phyloP scores from a whole-genome alignment of 345 rosid species.

The Eucalyptus decipiens region DNA sequence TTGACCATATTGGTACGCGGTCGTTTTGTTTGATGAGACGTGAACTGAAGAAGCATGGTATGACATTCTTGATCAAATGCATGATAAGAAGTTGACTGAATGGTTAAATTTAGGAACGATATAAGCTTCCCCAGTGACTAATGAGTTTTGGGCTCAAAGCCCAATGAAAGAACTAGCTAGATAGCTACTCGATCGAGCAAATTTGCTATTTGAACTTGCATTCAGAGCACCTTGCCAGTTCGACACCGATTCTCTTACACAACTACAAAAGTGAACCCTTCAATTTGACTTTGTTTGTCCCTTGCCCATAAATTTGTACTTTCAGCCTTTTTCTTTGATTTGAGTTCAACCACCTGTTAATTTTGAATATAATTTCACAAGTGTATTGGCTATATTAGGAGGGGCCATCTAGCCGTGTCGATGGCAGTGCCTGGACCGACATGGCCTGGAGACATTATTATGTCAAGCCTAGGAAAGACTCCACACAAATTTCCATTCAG shows the following conservation, averaged over 20 bases:
- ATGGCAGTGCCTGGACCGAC: not conserved
- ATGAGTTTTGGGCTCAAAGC: not conserved
- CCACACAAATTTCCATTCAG: not conserved
- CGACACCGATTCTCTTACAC: too few relatives aligned
- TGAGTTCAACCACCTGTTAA: not conserved
- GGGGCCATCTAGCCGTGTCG: rapidly evolving
- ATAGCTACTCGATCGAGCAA: not conserved
- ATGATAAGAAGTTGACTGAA: not conserved
- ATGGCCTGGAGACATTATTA: not conserved
- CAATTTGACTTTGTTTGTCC: too few relatives aligned
- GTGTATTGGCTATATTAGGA: not conserved
- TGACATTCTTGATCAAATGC: not conserved
- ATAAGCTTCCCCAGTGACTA: not conserved
- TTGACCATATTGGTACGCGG: rapidly evolving
- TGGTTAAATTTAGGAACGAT: not conserved
- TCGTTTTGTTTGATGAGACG: not conserved
- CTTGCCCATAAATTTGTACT: not conserved
- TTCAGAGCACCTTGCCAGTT: not conserved
- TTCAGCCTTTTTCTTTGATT: too few relatives aligned
- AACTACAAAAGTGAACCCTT: too few relatives aligned
- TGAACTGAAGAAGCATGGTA: not conserved
- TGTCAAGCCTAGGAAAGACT: too few relatives aligned
- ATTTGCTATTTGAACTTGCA: not conserved
- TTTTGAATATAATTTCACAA: not conserved
- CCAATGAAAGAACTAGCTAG: not conserved